A percentile compares a stretch with the other conserved stretches of the same genome.
phyloP scores from a whole-genome alignment of 78 protist species.

The Chrysochromulina parva region DNA sequence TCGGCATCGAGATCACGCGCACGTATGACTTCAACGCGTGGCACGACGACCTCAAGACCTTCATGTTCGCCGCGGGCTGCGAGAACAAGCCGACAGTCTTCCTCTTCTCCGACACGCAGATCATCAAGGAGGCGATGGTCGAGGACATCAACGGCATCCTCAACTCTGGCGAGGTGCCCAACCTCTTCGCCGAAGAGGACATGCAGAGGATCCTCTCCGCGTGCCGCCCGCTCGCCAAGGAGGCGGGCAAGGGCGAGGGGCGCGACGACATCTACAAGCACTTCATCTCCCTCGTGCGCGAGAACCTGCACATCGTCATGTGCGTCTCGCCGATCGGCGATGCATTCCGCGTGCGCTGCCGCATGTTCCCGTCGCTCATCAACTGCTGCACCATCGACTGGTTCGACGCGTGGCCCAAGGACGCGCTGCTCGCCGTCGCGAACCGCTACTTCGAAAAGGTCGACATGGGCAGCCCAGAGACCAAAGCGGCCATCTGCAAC shows the following conservation, averaged over 20 bases:
- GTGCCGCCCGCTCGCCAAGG: conserved; percentile 13
- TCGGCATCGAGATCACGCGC: conserved; percentile 48
- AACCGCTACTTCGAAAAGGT: conserved; percentile 10
- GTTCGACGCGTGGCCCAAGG: conserved; percentile 73
- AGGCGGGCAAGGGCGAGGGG: conserved; percentile 14
- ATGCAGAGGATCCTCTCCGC: background rate
- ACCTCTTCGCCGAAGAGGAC: conserved; percentile 42
- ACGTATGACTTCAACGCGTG: conserved; percentile 51
- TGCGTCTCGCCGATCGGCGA: conserved; percentile 69
- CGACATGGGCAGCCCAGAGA: background rate
- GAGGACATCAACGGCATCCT: conserved; percentile 89
- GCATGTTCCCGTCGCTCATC: conserved; percentile 68
- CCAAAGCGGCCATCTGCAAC: background rate
- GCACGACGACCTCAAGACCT: conserved; percentile 52
- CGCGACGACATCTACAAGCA: conserved; percentile 40
- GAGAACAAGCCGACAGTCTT: conserved; percentile 44
- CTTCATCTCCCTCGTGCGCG: conserved; percentile 54
- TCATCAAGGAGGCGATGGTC: conserved; percentile 72
- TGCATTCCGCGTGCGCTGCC: conserved; percentile 50
- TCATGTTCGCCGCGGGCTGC: conserved; percentile 32
- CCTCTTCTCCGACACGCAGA: conserved; percentile 75
- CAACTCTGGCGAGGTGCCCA: conserved; percentile 90
- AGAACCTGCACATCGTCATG: conserved; percentile 62
- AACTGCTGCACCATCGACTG: conserved; percentile 74
- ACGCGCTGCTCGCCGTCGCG: conserved; percentile 57